Evolutionary conservation across 164 flowering plant genomes (phyloP), one percentile per base, ranked within the genome.

Genomic region (Umbellularia californica): DNA sequence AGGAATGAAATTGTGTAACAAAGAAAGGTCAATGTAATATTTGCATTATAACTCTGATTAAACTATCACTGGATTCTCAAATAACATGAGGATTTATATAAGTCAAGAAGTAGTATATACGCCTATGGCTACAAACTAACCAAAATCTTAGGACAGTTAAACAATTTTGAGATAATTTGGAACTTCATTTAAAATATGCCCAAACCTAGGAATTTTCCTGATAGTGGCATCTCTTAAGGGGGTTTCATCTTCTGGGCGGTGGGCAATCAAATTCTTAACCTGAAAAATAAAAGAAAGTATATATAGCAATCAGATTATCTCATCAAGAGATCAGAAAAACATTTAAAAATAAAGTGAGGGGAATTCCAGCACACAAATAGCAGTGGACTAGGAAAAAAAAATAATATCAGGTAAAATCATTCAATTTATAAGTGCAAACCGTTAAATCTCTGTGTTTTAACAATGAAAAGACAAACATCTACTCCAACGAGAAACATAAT

Each of bases 201-300:
- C 68, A 14, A 77, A 87, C 94, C 90, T 85, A 2, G 92, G 90
- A 22, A 88, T 88, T 72, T 78, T 88, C 69, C 90, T 77, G 27
- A 90, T 88, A 2, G 87, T 85, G 22, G 86, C 65, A 70, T 81
- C 75, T 69, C 81, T 83, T 60, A 90, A 76, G 1, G 89, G 86
- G 0, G 80, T 82, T 72, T 82, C 90, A 72, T 89, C 90, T 85
- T 86, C 91, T 2, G 89, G 86, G 3, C 78, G 86, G 69, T 78
- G 77, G 35, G 69, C 77, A 63, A 91, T 82, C 77, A 91, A 74
- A 76, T 84, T 89, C 76, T 91, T 91, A 13, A 87, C 93, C 95
- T 83, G 70, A 69, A 70, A 28, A 41, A 77, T 65, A 27, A 52
- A 23, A 64, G 70, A 58, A 47, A 50, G 63, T 30, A 52, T 58